Conservation (phyloP, 2,329 filamentous ascomycete species). For the Cytospora piceae region DNA sequence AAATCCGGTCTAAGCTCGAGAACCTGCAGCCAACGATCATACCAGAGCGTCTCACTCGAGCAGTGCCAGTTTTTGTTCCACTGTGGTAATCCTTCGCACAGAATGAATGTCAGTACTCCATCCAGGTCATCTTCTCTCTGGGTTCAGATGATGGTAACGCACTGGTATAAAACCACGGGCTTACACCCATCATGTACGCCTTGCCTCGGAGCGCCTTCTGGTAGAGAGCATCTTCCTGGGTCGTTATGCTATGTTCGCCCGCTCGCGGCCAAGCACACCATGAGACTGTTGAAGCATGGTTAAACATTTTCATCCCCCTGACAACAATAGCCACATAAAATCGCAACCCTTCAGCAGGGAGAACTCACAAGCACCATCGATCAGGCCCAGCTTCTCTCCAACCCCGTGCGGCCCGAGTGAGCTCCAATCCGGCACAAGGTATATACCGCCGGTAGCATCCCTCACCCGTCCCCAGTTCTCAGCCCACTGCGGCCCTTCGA, state of each 20-base stretch:
- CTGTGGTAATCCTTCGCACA: slow-evolving; percentile 23
- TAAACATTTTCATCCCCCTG: background rate
- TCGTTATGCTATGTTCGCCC: slow-evolving; percentile 44
- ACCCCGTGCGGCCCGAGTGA: slow-evolving; percentile 43
- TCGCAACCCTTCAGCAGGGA: slow-evolving; percentile 8
- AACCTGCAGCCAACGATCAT: slow-evolving; percentile 59
- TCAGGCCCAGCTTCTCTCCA: slow-evolving; percentile 2
- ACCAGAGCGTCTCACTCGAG: slow-evolving; percentile 58
- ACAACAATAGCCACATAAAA: background rate
- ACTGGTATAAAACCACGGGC: slow-evolving; percentile 47
- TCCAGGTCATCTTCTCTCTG: slow-evolving; percentile 54
- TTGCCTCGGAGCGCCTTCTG: slow-evolving; percentile 44
- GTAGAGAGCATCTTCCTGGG: slow-evolving; percentile 46
- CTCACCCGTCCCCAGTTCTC: slow-evolving; percentile 49
- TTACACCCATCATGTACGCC: slow-evolving; percentile 54
- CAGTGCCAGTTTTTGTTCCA: slow-evolving; percentile 60
- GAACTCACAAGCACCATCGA: slow-evolving; percentile 36
- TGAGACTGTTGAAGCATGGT: slow-evolving; percentile 41
- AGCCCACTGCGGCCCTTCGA: slow-evolving; percentile 50
- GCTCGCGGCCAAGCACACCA: slow-evolving; percentile 55
- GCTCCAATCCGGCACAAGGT: slow-evolving; percentile 52
- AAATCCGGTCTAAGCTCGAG: slow-evolving; percentile 54
- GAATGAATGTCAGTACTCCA: background rate
- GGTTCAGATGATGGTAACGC: slow-evolving; percentile 49
- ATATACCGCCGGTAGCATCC: slow-evolving; percentile 42